A percentile compares a stretch with the other conserved stretches of the same genome.
These are phyloP conservation scores for Cavenderia fasciculata DNA, from an alignment of 78 protist species.

Conservation along the genomic window DNA sequence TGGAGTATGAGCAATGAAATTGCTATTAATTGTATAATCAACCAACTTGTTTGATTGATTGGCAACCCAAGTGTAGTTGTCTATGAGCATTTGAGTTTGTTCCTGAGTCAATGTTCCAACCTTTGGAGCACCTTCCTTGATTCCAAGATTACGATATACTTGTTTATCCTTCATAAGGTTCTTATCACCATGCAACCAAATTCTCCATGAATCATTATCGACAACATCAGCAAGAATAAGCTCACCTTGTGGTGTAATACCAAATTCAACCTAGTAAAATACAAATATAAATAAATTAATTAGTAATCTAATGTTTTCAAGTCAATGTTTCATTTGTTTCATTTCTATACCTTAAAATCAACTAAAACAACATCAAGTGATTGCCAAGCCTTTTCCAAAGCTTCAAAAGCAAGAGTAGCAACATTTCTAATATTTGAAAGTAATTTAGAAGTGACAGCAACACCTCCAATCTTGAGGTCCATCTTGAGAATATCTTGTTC, in stretches of 20 bases:
- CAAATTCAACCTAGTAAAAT: conserved; percentile 67
- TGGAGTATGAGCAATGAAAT: not conserved
- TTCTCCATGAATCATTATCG: conserved; percentile 82
- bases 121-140: conserved; percentile 6
- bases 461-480: conserved; percentile 67
- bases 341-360: conserved; percentile 60
- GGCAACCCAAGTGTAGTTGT: conserved; percentile 74
- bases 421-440: conserved; percentile 50
- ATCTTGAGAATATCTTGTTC: conserved; percentile 62
- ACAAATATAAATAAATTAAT: not conserved
- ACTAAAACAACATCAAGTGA: conserved; percentile 63
- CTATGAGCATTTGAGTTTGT: conserved; percentile 31
- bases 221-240: conserved; percentile 75
- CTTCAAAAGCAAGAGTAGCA: conserved; percentile 66
- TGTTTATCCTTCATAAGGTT: conserved; percentile 62
- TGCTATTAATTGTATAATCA: conserved; percentile 2
- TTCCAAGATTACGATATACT: conserved; percentile 61
- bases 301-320: not conserved
- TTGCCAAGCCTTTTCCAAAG: conserved; percentile 69
- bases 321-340: not conserved
- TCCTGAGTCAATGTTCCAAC: conserved; percentile 27
- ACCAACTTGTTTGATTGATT: conserved; percentile 26
- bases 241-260: conserved; percentile 64
- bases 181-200: conserved; percentile 77
- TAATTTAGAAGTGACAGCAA: conserved; percentile 28